These are phyloP conservation scores for Blastobotrys proliferans DNA, from an alignment of 1,139 yeast species.

Conservation along the genomic window DNA sequence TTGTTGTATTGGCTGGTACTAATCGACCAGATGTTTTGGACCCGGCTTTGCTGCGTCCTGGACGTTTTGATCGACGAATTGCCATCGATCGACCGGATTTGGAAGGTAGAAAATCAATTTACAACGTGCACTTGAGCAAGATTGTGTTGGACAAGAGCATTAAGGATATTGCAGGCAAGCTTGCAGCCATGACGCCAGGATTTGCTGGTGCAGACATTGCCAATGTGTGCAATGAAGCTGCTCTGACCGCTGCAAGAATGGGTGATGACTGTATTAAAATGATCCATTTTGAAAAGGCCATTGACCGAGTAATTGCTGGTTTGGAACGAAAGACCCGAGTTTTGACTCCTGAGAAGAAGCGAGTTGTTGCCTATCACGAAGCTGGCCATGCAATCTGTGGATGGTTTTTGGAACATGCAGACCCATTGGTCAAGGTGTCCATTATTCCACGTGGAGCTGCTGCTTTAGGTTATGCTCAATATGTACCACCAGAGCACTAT, in stretches of 20 bases:
- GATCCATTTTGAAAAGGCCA: constrained; percentile 88
- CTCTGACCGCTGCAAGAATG: constrained; percentile 88
- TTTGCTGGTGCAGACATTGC: constrained; percentile 98
- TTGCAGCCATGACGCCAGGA: constrained; percentile 96
- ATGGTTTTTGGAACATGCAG: constrained; percentile 86
- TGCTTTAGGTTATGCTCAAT: constrained; percentile 97
- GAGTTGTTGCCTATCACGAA: constrained; percentile 92
- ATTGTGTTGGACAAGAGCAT: constrained; percentile 47
- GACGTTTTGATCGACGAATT: constrained; percentile 93
- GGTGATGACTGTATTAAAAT: constrained; percentile 65
- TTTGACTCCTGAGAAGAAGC: constrained; percentile 77
- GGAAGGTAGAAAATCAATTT: constrained; percentile 89
- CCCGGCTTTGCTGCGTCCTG: constrained; percentile 91
- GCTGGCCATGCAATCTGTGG: constrained; percentile 99
- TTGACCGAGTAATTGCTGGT: constrained; percentile 96
- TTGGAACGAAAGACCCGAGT: constrained; percentile 86
- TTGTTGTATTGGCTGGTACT: constrained; percentile 96
- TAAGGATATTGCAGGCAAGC: constrained; percentile 67
- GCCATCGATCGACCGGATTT: constrained; percentile 88
- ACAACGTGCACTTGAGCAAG: constrained; percentile 73
- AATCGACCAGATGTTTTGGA: constrained; percentile 92
- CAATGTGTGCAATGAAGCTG: constrained; percentile 95
- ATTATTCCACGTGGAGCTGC: constrained; percentile 97
- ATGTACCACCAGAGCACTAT: constrained; percentile 90
- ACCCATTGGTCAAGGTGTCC: constrained; percentile 89